phyloP scores from a whole-genome alignment of 768 basidiomycete genomes.

The Mycena rebaudengoi region DNA sequence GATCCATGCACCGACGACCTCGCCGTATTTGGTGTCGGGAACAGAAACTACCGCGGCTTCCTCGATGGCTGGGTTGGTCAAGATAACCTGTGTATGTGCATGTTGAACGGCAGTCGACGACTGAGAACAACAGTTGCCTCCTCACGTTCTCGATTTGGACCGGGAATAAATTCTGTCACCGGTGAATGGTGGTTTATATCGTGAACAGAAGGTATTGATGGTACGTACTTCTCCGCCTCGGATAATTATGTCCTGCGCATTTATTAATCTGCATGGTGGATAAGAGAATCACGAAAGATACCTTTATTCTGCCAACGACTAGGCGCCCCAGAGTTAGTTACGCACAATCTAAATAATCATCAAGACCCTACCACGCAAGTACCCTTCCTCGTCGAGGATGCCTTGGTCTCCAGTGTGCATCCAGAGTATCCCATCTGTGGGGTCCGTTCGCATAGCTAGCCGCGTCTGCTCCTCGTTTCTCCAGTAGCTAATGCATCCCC shows the following conservation, averaged over 20 bases:
- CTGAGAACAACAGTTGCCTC: no score
- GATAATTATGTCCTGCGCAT: constrained; percentile 77
- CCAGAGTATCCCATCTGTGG: constrained; percentile 68
- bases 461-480: constrained; percentile 72
- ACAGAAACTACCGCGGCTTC: constrained; percentile 83
- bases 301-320: constrained; percentile 87
- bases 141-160: constrained; percentile 85
- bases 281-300: no score
- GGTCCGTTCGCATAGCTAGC: constrained; percentile 60
- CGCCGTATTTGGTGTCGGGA: constrained; percentile 72
- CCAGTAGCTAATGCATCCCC: constrained; percentile 73
- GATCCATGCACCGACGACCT: constrained; percentile 86
- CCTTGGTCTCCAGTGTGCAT: constrained; percentile 88
- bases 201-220: no score
- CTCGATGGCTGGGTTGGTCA: constrained; percentile 46
- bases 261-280: background rate
- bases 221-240: constrained; percentile 83
- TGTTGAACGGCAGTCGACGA: background rate
- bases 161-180: constrained; percentile 78
- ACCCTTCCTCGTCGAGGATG: constrained; percentile 84
- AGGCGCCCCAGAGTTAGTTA: background rate
- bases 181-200: background rate
- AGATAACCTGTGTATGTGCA: constrained; percentile 14
- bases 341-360: background rate
- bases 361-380: constrained; percentile 68